Conservation (phyloP, 106 monocot genomes). For the Dendrobium catenatum region DNA sequence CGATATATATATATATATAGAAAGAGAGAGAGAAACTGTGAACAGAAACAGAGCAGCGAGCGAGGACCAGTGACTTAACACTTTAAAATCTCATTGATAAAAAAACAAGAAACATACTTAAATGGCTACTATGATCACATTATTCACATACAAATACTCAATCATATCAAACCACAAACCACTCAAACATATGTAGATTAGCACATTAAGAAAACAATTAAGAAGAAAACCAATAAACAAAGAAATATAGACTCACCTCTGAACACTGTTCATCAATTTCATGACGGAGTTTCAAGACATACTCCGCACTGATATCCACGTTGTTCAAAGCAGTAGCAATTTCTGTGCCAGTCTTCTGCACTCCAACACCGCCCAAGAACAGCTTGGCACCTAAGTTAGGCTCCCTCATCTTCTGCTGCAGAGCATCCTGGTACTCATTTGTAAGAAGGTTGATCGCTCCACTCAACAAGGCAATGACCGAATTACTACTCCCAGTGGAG, state of each 20-base stretch:
- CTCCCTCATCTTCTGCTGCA: slow-evolving; percentile 90
- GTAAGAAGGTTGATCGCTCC: slow-evolving; percentile 65
- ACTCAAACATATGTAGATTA: neutral
- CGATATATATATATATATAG: no score
- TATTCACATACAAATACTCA: no score
- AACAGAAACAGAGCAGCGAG: no score
- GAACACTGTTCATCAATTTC: slow-evolving; percentile 90
- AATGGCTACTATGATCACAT: no score
- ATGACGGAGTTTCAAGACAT: slow-evolving; percentile 80
- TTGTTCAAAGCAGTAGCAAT: slow-evolving; percentile 90
- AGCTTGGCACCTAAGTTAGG: slow-evolving; percentile 80
- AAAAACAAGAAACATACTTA: no score
- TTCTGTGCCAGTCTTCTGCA: slow-evolving; percentile 81
- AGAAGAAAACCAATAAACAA: neutral
- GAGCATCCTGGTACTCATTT: slow-evolving; percentile 89
- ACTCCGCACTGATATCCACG: slow-evolving; percentile 87
- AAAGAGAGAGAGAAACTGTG: no score
- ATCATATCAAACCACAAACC: no score
- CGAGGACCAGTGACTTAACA: no score
- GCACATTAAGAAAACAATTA: neutral
- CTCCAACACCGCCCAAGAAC: slow-evolving; percentile 72
- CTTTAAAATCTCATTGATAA: no score
- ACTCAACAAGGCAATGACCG: slow-evolving; percentile 74
- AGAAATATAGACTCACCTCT: slow-evolving; percentile 45
- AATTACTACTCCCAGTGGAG: slow-evolving; percentile 79